phyloP scores from a whole-genome alignment of 495 filamentous ascomycete species.

The Penicillium steckii region DNA sequence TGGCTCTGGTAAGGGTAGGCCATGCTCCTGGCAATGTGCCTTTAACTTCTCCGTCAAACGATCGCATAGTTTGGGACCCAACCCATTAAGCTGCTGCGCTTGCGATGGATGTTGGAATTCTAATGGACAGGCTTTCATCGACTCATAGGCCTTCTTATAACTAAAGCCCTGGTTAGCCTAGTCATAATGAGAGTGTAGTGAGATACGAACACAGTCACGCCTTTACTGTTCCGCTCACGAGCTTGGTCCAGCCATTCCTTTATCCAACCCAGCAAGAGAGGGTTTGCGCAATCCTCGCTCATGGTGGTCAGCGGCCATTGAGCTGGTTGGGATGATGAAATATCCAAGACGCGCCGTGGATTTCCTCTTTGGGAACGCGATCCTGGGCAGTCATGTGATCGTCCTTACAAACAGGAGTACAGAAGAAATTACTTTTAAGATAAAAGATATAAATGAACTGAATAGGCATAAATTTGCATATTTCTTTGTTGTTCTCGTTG shows the following conservation, averaged over 20 bases:
- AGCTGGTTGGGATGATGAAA: neutral
- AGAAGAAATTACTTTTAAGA: no score
- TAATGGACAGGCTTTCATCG: conserved; percentile 76
- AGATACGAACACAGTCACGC: conserved; percentile 53
- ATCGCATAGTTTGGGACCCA: conserved; percentile 69
- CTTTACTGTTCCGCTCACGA: conserved; percentile 68
- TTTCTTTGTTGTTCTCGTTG: no score
- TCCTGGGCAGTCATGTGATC: conserved; percentile 15
- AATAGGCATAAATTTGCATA: no score
- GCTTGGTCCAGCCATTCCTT: conserved; percentile 80
- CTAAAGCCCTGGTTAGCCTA: conserved; percentile 30
- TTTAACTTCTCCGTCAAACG: conserved; percentile 68
- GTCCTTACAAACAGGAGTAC: neutral
- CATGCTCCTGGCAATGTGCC: conserved; percentile 65
- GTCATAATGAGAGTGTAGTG: neutral
- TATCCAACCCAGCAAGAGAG: conserved; percentile 72
- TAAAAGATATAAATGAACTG: no score
- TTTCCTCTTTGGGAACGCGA: conserved; percentile 25
- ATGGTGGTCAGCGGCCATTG: conserved; percentile 23
- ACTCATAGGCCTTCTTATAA: conserved; percentile 79
- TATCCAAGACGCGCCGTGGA: conserved; percentile 16
- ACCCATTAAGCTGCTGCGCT: conserved; percentile 67
- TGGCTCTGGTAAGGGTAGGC: conserved; percentile 65
- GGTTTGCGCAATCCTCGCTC: conserved; percentile 63
- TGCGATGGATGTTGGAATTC: conserved; percentile 73